Base-by-base conservation (phyloP, 441 rosid species). In the Oxalis stricta region DNA sequence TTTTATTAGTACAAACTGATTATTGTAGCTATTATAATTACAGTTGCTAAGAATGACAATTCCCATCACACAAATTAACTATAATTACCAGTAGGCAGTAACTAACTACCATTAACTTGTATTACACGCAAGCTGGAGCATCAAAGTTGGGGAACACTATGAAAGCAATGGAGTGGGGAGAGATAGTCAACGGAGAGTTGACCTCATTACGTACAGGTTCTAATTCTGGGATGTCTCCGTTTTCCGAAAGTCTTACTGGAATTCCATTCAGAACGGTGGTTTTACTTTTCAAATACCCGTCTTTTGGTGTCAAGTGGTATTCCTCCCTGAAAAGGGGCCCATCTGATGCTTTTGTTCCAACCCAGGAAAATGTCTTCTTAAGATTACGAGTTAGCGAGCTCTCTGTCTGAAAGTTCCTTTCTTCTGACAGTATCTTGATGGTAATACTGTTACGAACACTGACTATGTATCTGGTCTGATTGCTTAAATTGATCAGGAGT, bases 401-500 rank as follows among this genome's bases (percentile, higher is more conserved):
- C 45, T 72, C 74, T 32, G 24, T 11, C 3, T 44, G 7, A 0
- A 43, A 19, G 12, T 48, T 46, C 29, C 23, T 58, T 10, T 53
- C 42, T 30, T 51, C 51, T 14, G 21, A 42, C 0, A 24, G 58
- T 55, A 69, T 26, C 38, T 59, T 55, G 46, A 61, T 22, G 50
- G 49, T 66, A 48, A 55, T 30, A 17, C 64, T 74, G 8, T 73
- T 80, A 45, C 53, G 69, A 58, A 73, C 66, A n/a, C 44, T 44
- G 37, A 79, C 60, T 7, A 63, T 55, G 48, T 68, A 83, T 26
- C 55, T 64, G 0, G 82, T 70, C 58, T 64, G 72, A 15, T 83
- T 78, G 76, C 95, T 83, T 49, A 91, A 56, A 50, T 91, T 91
- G 58, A 91, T 83, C 41, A 91, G 57, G 20, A 91, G 84, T 42